Evolutionary conservation across 2,329 filamentous ascomycete genomes (phyloP).

Genomic region (Xylaria sp.): DNA sequence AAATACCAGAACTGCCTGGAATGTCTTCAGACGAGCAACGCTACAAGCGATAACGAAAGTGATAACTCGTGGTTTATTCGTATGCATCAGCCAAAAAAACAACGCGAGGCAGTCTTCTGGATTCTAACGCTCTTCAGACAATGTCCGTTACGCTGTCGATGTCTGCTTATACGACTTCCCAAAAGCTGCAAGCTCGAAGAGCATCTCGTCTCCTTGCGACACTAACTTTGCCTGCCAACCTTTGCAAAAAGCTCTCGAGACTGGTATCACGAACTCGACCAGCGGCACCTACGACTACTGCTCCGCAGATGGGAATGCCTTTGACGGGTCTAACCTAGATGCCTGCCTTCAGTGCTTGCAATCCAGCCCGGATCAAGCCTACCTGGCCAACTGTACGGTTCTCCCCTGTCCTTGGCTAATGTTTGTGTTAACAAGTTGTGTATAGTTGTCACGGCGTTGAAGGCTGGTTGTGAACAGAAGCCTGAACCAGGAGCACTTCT

Average conservation of each 20-base stretch:
- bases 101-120: neutral
- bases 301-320: slow-evolving; percentile 32
- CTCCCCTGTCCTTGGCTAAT: neutral
- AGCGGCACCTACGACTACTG: slow-evolving; percentile 39
- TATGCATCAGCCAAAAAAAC: slow-evolving; percentile 33
- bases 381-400: slow-evolving; percentile 46
- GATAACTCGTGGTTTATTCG: slow-evolving; percentile 45
- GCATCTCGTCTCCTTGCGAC: slow-evolving; percentile 40
- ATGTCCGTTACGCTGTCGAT: slow-evolving; percentile 44
- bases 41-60: slow-evolving; percentile 35
- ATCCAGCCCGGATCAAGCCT: slow-evolving; percentile 37
- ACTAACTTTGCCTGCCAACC: slow-evolving; percentile 38
- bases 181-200: slow-evolving; percentile 22
- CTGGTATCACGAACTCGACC: slow-evolving; percentile 28
- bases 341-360: slow-evolving; percentile 41
- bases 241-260: slow-evolving; percentile 36
- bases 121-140: slow-evolving; percentile 36
- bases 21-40: slow-evolving; percentile 44
- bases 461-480: slow-evolving; percentile 44
- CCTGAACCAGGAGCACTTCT: slow-evolving; percentile 37
- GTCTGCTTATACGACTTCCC: slow-evolving; percentile 42
- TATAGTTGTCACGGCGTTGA: slow-evolving; percentile 43
- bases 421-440: neutral
- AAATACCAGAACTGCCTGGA: slow-evolving; percentile 44
- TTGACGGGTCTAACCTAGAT: slow-evolving; percentile 31